Evolutionary conservation across 2,329 filamentous ascomycete species (phyloP), one percentile per base, ranked within the genome.

Genomic region (Beauveria caledonica): DNA sequence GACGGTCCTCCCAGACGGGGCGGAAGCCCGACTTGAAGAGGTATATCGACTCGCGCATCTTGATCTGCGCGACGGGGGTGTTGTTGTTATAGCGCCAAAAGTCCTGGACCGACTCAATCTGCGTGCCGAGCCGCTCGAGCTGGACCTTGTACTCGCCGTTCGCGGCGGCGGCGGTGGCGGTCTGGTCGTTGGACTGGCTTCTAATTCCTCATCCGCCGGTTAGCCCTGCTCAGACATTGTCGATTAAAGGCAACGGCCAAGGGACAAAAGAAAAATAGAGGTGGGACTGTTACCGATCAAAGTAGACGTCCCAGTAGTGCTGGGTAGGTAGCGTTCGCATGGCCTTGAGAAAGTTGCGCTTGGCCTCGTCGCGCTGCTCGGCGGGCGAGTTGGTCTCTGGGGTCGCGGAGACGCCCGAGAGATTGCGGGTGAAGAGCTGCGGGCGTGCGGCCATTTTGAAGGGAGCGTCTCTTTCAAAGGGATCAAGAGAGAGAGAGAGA

Each of bases 21-120:
- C 82, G 83, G 73, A 90, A 90, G 40, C 88, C 88, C 63, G 84
- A 80, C 73, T 91, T 91, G 79, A 92, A 92, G 65, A 92, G 80
- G 71, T 92, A 90, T 65, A 92, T 82, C 50, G 85, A 88, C 74
- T 92, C 88, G 68, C 87, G 85, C 78, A 89, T 85, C 73, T 87
- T 87, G 73, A 92, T 86, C 71, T 86, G 83, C 62, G 87, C 83
- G 68, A 90, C 86, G 17, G 88, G 88, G 44, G 87, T 89, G 74
- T 92, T 91, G 76, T 92, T 92, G 77, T 86, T 85, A 76, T 91
- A 88, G 63, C 87, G 83, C 85, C 89, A 92, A 73, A 92, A 92
- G 71, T 92, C 90, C 81, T 92, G 89, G 48, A 92, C 84, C 21
- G 88, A 90, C 77, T 90, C 88, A 73, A 92, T 86, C 73, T 84